These are phyloP conservation scores for Trametes gibbosa DNA, from an alignment of 768 basidiomycete species.

Conservation along the genomic window DNA sequence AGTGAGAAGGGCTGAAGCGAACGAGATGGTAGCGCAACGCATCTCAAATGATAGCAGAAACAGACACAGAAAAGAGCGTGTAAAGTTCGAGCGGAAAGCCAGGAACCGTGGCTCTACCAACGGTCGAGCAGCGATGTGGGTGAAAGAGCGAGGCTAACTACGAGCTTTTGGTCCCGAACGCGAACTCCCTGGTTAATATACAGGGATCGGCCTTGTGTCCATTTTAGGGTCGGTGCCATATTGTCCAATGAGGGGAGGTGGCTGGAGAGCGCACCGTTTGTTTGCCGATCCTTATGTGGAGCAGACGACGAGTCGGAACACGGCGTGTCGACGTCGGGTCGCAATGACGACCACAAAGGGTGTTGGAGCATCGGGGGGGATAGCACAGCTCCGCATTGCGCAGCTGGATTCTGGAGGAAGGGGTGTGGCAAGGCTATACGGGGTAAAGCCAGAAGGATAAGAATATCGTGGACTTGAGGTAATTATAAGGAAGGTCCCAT, in stretches of 20 bases:
- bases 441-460: not conserved
- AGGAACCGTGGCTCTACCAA: not conserved
- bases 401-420: not conserved
- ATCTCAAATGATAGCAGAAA: not conserved
- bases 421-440: not conserved
- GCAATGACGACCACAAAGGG: constrained; percentile 9
- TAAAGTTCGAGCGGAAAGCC: not conserved
- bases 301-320: not conserved
- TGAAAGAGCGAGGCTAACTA: not conserved
- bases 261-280: constrained; percentile 1
- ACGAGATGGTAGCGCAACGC: constrained; percentile 15
- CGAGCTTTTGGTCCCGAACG: not conserved
- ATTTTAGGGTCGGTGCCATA: not conserved
- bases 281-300: not conserved
- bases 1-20: constrained; percentile 14
- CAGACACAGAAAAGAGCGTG: not conserved
- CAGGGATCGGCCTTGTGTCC: not conserved
- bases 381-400: not conserved
- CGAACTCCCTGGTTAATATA: not conserved
- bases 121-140: not conserved
- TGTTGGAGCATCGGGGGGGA: constrained; percentile 5
- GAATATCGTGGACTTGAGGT: not conserved
- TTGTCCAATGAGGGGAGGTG: not conserved
- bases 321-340: constrained; percentile 2
- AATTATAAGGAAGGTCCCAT: too few species aligned